Conservation (phyloP, 2,329 filamentous ascomycete genomes). For the Diaporthe vexans region DNA sequence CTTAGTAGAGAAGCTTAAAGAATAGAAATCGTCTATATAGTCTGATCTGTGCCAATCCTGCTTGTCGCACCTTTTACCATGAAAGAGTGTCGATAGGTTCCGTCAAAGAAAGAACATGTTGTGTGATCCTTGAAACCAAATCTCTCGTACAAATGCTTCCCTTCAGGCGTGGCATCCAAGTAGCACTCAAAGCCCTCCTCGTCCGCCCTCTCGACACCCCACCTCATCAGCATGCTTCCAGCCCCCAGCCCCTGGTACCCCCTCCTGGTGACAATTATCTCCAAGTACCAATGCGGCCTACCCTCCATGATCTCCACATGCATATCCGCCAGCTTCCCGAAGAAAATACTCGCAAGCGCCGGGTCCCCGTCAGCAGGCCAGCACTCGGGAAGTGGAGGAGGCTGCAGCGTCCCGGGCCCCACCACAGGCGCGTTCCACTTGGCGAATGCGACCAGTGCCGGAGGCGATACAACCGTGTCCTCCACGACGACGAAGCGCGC, state of each 20-base stretch:
- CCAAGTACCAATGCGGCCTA: conserved; percentile 63
- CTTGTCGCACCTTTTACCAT: conserved; percentile 51
- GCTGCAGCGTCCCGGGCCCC: conserved; percentile 47
- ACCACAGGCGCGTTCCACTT: conserved; percentile 57
- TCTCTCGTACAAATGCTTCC: conserved; percentile 61
- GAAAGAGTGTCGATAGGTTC: conserved; percentile 51
- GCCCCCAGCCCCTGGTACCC: conserved; percentile 62
- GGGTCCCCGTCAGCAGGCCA: conserved; percentile 58
- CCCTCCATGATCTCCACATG: conserved; percentile 56
- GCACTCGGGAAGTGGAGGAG: conserved; percentile 47
- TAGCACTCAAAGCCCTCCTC: conserved; percentile 58
- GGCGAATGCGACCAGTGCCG: conserved; percentile 58
- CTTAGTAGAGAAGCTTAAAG: too few relatives aligned
- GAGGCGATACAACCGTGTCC: conserved; percentile 46
- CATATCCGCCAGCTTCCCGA: conserved; percentile 52
- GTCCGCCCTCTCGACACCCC: conserved; percentile 63
- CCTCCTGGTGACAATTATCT: conserved; percentile 59
- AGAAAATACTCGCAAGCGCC: conserved; percentile 56
- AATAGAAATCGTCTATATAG: too few relatives aligned
- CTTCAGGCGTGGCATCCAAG: conserved; percentile 64
- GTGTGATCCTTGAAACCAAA: conserved; percentile 59
- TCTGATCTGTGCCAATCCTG: too few relatives aligned
- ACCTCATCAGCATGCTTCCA: conserved; percentile 59
- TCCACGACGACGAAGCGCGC: conserved; percentile 57
- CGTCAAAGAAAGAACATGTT: conserved; percentile 53